Evolutionary conservation across 805 yeast genomes (phyloP), one percentile per base, ranked within the genome.

Genomic region (Yamadazyma olivae): DNA sequence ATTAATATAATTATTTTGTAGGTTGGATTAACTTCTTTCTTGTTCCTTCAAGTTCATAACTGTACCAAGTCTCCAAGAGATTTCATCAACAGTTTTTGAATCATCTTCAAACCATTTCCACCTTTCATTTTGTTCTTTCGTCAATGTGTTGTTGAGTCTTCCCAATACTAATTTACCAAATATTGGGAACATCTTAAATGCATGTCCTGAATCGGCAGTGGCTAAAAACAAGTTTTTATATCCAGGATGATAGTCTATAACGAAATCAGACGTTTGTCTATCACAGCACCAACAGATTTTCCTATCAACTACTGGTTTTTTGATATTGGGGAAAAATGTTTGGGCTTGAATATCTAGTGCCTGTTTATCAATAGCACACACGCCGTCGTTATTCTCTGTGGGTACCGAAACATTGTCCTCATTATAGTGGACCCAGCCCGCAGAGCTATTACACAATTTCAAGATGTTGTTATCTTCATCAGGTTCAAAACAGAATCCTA

Each of bases 131-230:
- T 35, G 33, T 27, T 36, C 41, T n/a, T 24, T 14, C 4, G 31
- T 34, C 7, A 43, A 24, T 8, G 33, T 33, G 5, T 36, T 40
- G 16, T 45, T 34, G 2, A 48, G n/a, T 26, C 37, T 36, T 3
- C 29, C 35, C 6, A 43, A 23, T 1, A 48, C 45, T 38, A 45
- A 50, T 30, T 43, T 41, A 7, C 71, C 70, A 16, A 64, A 43
- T 17, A 51, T 50, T 1, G 66, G 67, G 13, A 62, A 43, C 55
- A 61, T 57, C 50, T 59, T 62, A 36, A 62, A 65, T 2, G 57
- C 64, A 42, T 65, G 71, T 0, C 68, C 68, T 2, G 67, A 59
- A 36, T 64, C 70, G 16, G 69, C 71, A 25, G 63, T 54, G n/a
- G 59, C 59, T 5, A 61, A 56, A 19, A 56, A 51, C 9, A 63